phyloP scores from a whole-genome alignment of 2,329 filamentous ascomycete species.

The Geosmithia morbida region DNA sequence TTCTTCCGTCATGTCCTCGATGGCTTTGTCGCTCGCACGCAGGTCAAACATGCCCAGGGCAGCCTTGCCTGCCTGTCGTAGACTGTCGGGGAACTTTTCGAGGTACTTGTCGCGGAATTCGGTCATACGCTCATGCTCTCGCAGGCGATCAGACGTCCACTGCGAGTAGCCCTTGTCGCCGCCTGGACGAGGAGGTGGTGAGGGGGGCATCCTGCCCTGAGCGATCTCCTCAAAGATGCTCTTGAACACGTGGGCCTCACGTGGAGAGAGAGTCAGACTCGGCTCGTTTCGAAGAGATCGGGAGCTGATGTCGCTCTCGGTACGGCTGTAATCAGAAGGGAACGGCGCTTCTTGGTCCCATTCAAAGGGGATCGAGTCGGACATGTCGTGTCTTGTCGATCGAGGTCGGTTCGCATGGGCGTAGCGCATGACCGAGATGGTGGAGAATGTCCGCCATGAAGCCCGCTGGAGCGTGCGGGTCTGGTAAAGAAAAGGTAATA shows the following conservation, averaged over 20 bases:
- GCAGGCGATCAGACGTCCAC: constrained; percentile 3
- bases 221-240: constrained; percentile 36
- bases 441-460: background rate
- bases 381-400: constrained; percentile 5
- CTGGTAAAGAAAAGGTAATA: constrained; percentile 58
- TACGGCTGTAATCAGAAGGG: constrained; percentile 6
- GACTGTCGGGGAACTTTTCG: constrained; percentile 19
- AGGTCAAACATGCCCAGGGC: constrained; percentile 23
- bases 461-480: constrained; percentile 40
- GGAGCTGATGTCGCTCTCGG: background rate
- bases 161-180: constrained; percentile 1
- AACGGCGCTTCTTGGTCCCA: constrained; percentile 16
- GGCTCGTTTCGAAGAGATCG: background rate
- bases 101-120: constrained; percentile 20
- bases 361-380: constrained; percentile 37
- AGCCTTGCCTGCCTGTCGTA: constrained; percentile 22
- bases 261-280: constrained; percentile 39
- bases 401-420: constrained; percentile 1
- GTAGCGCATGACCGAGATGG: background rate
- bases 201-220: constrained; percentile 14
- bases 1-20: constrained; percentile 15
- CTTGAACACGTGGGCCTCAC: constrained; percentile 43
- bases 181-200: constrained; percentile 8
- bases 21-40: constrained; percentile 11
- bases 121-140: constrained; percentile 16